Evolutionary conservation across 2,329 filamentous ascomycete genomes (phyloP).

Genomic region (Trichoderma aggressivum): DNA sequence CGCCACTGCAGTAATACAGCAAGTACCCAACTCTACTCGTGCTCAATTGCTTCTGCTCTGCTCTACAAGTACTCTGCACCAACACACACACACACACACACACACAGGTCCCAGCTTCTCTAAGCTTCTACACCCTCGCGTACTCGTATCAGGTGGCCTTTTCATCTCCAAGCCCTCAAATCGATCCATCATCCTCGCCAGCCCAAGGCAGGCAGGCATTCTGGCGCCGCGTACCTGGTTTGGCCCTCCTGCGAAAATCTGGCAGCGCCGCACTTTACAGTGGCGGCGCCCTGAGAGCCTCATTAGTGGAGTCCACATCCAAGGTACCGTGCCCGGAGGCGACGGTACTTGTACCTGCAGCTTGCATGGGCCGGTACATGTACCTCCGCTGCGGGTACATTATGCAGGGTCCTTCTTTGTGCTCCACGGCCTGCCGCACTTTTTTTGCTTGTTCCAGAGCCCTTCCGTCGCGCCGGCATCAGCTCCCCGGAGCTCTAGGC

Average conservation of each 20-base stretch:
- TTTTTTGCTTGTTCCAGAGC: conserved; percentile 6
- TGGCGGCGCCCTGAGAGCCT: neutral
- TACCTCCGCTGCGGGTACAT: neutral
- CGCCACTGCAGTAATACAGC: neutral
- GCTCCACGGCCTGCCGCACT: neutral
- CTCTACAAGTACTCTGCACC: neutral
- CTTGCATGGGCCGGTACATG: neutral
- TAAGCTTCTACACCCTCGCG: neutral
- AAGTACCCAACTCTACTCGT: too few species aligned
- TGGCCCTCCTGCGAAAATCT: neutral
- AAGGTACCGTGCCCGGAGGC: neutral
- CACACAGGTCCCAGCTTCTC: neutral
- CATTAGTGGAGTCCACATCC: neutral
- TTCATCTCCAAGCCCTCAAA: neutral
- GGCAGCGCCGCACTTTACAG: neutral
- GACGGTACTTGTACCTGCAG: neutral
- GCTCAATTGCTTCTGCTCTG: neutral
- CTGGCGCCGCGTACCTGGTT: conserved; percentile 16
- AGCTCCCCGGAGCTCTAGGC: conserved; percentile 16
- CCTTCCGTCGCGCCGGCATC: conserved; percentile 14
- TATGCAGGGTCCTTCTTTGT: conserved; percentile 10
- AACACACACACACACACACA: too few species aligned
- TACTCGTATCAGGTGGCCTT: neutral
- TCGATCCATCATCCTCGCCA: neutral
- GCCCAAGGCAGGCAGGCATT: neutral